Percentiles rank a stretch among this genome's conserved stretches.
These are phyloP conservation scores for Plantago coronopus DNA, from an alignment of 305 asterid genomes.

Conservation along the genomic window DNA sequence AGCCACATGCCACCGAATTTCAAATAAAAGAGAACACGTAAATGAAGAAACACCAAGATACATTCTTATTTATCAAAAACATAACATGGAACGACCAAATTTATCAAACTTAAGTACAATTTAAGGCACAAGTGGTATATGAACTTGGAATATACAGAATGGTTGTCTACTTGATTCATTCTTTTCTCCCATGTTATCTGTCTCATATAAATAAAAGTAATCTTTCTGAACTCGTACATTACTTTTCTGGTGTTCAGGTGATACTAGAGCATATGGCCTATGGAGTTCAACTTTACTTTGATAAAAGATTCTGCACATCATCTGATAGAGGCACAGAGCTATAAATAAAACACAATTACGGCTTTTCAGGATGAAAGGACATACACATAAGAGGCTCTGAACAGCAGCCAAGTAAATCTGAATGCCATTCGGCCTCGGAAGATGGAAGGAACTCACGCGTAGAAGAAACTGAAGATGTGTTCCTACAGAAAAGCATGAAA, in stretches of 20 bases:
- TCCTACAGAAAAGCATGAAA: slow-evolving; percentile 37
- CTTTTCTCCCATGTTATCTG: background rate
- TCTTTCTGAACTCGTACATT: background rate
- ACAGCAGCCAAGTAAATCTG: slow-evolving; percentile 84
- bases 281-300: background rate
- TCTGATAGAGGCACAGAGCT: background rate
- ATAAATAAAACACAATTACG: background rate
- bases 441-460: slow-evolving; percentile 53
- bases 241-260: background rate
- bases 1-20: background rate
- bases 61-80: background rate
- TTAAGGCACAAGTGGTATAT: background rate
- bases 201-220: background rate
- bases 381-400: slow-evolving; percentile 85
- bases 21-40: background rate
- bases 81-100: background rate
- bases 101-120: background rate
- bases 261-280: background rate
- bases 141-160: background rate
- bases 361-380: slow-evolving; percentile 17
- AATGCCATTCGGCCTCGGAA: slow-evolving; percentile 70
- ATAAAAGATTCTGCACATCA: background rate
- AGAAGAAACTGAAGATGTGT: slow-evolving; percentile 59
- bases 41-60: background rate
- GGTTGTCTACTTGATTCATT: background rate